Evolutionary conservation across 768 basidiomycete genomes (phyloP), one percentile per base, ranked within the genome.

Genomic region (Mycena albidolilacea): DNA sequence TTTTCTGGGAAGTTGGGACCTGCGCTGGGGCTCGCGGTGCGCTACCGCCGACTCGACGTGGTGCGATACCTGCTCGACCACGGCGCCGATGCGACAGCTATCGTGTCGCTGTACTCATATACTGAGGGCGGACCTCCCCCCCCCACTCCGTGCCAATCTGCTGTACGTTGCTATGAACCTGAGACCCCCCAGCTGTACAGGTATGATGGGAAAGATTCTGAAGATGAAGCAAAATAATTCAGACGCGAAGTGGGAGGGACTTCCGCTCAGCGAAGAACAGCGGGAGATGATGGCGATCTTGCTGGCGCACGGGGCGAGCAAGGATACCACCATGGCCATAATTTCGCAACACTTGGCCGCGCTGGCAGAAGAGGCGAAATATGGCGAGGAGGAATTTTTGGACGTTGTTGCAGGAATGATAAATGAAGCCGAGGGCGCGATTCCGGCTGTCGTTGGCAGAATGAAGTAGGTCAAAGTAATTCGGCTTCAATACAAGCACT

Each of bases 321-420:
- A 52, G 43, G 71, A 64, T 4, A 17, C 15, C 5, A 35, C 59
- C 7, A 15, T 72, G 66, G 35, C 4, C 41, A 78, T 73, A 14
- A 79, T 76, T 75, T 82, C 80, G 62, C 82, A 79, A 37, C 78
- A 81, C 76, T 77, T 80, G 64, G 82, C 77, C 11, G 81, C 80
- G 63, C 75, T 81, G 44, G 80, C 76, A 21, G 80, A 81, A 19
- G 79, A 75, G 23, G 74, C 70, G 0, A 78, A 79, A 3, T 79
- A 79, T 48, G 57, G 71, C 15, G 70, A 74, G 55, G 19, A 54
- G 37, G 61, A 67, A 15, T 60, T 68, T 30, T 43, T 72, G 23
- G 60, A 58, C 17, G 50, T 68, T 44, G 21, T 41, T 5, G 21
- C 46, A 14, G 43, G 30, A 19, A 72, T 72, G 71, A 15, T 72